Evolutionary conservation across 2,329 filamentous ascomycete species (phyloP).

Genomic region (Ophiostoma novo-ulmi): DNA sequence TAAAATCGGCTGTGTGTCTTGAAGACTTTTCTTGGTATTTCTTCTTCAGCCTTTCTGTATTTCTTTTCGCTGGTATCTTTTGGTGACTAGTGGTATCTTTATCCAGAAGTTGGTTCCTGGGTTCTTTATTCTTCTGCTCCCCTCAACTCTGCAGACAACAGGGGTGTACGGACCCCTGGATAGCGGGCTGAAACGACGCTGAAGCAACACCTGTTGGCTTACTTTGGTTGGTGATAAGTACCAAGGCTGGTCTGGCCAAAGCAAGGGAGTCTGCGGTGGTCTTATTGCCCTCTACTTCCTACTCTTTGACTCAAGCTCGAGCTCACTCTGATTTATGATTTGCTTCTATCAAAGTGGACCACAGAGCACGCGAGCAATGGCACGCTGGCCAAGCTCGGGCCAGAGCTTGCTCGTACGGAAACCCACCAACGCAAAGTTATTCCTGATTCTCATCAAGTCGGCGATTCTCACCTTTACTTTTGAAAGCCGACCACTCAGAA

Average conservation of each 20-base stretch:
- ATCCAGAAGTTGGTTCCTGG: not conserved
- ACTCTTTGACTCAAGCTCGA: not conserved
- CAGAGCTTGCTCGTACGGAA: not conserved
- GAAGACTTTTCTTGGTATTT: constrained; percentile 9
- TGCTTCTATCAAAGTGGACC: not conserved
- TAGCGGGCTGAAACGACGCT: constrained; percentile 13
- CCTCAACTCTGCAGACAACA: not conserved
- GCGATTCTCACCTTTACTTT: not conserved
- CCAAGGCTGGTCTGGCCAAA: constrained; percentile 2
- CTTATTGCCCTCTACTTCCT: not conserved
- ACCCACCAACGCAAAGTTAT: not conserved
- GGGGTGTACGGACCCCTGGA: not conserved
- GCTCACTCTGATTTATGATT: not conserved
- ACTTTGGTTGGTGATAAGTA: not conserved
- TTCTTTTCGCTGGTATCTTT: not conserved
- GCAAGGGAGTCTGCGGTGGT: constrained; percentile 1
- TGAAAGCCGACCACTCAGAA: not conserved
- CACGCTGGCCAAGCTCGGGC: not conserved
- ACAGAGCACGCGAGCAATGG: not conserved
- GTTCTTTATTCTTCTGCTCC: not conserved
- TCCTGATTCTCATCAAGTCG: not conserved
- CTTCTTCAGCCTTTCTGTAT: not conserved
- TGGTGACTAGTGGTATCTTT: not conserved
- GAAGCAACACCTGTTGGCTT: constrained; percentile 7
- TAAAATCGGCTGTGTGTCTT: constrained; percentile 9